These are phyloP conservation scores for Triglochin maritima DNA, from an alignment of 106 monocot species.

Conservation along the genomic window DNA sequence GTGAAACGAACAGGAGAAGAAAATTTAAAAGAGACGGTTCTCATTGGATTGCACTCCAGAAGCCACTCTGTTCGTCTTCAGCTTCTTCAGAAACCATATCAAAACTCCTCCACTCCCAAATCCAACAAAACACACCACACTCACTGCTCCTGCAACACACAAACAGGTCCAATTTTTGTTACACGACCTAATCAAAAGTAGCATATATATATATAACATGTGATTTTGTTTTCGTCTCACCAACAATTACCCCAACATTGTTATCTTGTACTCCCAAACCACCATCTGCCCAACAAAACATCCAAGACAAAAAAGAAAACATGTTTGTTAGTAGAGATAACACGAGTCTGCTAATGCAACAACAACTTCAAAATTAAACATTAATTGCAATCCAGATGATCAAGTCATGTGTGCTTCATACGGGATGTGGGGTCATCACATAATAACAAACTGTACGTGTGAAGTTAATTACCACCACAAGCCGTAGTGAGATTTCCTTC, in stretches of 20 bases:
- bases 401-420: too few species aligned
- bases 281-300: constrained; percentile 14
- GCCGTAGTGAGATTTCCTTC: constrained; percentile 45
- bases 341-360: too few species aligned
- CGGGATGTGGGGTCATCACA: too few species aligned
- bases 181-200: too few species aligned
- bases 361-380: too few species aligned
- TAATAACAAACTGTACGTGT: not conserved
- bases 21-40: constrained; percentile 54
- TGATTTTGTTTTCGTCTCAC: constrained; percentile 13
- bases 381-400: too few species aligned
- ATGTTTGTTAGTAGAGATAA: not conserved
- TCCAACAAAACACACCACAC: constrained; percentile 34
- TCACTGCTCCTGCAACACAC: constrained; percentile 26
- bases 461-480: constrained; percentile 34
- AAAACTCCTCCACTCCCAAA: constrained; percentile 37
- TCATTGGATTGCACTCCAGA: constrained; percentile 73
- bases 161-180: not conserved
- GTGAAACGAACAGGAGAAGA: too few species aligned
- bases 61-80: constrained; percentile 49
- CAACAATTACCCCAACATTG: constrained; percentile 38
- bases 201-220: too few species aligned
- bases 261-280: constrained; percentile 12
- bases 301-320: not conserved
- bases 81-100: constrained; percentile 42